These are phyloP conservation scores for Pyrenochaeta sp. DNA, from an alignment of 2,329 filamentous ascomycete genomes.

Conservation along the genomic window DNA sequence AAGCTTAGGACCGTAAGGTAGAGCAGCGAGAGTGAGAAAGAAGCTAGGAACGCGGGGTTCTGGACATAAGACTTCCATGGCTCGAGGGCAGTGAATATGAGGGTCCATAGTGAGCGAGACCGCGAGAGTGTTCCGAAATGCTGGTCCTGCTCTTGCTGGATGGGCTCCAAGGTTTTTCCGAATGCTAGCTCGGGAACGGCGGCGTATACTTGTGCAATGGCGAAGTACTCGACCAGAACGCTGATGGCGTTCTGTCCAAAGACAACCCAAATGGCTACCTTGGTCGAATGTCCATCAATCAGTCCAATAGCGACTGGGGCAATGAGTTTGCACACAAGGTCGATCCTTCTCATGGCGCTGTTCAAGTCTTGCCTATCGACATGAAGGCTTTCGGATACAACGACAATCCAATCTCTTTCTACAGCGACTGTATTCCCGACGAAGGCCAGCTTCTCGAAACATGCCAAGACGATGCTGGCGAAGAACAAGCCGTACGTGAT, in stretches of 20 bases:
- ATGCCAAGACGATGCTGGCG: constrained; percentile 63
- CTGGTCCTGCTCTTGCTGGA: constrained; percentile 12
- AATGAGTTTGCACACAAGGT: constrained; percentile 65
- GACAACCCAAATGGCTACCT: constrained; percentile 58
- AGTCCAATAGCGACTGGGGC: constrained; percentile 62
- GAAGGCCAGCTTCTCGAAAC: constrained; percentile 71
- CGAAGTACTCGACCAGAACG: constrained; percentile 60
- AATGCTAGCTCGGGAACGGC: constrained; percentile 40
- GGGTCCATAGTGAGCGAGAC: constrained; percentile 3
- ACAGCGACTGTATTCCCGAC: constrained; percentile 72
- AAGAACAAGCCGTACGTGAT: constrained; percentile 39
- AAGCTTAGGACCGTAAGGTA: constrained; percentile 61
- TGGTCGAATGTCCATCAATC: constrained; percentile 58
- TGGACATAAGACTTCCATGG: constrained; percentile 55
- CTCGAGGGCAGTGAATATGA: constrained; percentile 15
- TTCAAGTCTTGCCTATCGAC: constrained; percentile 55
- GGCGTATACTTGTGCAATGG: constrained; percentile 55
- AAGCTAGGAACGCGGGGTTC: constrained; percentile 67
- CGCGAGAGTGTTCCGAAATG: constrained; percentile 8
- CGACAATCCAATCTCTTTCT: constrained; percentile 73
- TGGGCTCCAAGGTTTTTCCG: constrained; percentile 13
- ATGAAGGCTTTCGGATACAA: constrained; percentile 53
- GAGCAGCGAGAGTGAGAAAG: constrained; percentile 65
- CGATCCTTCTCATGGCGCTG: constrained; percentile 66
- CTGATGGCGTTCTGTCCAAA: constrained; percentile 60